Conservation (phyloP, 768 basidiomycete genomes). For the Boletus rufocinnamomeus region DNA sequence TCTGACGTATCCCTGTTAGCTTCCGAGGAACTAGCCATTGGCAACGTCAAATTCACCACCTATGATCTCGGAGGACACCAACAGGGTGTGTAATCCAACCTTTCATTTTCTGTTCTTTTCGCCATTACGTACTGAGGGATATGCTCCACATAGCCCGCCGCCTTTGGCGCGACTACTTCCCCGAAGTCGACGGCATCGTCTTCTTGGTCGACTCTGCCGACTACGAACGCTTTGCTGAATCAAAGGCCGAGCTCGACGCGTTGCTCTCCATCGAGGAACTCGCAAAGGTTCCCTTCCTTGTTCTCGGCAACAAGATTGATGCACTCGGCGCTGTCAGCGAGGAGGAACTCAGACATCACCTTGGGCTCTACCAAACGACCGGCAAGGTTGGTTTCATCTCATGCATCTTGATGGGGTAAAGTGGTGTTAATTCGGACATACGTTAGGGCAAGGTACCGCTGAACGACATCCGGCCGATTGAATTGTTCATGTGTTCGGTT, state of each 20-base stretch:
- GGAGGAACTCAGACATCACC: conserved; percentile 92
- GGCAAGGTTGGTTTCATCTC: conserved; percentile 71
- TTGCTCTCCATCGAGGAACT: conserved; percentile 95
- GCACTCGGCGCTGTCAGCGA: conserved; percentile 97
- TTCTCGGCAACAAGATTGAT: conserved; percentile 99
- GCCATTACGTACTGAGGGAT: neutral
- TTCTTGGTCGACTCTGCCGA: conserved; percentile 98
- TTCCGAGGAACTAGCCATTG: conserved; percentile 98
- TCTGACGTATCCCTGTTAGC: conserved; percentile 49
- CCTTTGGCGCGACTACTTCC: conserved; percentile 99
- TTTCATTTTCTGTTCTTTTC: neutral
- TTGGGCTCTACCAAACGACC: conserved; percentile 98
- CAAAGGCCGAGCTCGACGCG: conserved; percentile 96
- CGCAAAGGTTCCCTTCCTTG: conserved; percentile 94
- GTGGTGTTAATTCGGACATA: conserved; percentile 7
- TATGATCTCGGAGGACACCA: conserved; percentile 98
- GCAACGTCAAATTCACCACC: conserved; percentile 98
- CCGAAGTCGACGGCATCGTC: conserved; percentile 97
- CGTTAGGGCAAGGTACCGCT: conserved; percentile 93
- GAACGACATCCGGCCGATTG: conserved; percentile 95
- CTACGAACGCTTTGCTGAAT: conserved; percentile 93
- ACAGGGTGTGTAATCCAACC: conserved; percentile 61
- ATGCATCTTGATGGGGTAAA: neutral
- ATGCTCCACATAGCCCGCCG: conserved; percentile 67
- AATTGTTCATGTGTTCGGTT: conserved; percentile 99